A percentile compares a stretch with the other conserved stretches of the same genome.
Conservation (phyloP, 805 yeast genomes). For the Clavispora vitiphila region DNA sequence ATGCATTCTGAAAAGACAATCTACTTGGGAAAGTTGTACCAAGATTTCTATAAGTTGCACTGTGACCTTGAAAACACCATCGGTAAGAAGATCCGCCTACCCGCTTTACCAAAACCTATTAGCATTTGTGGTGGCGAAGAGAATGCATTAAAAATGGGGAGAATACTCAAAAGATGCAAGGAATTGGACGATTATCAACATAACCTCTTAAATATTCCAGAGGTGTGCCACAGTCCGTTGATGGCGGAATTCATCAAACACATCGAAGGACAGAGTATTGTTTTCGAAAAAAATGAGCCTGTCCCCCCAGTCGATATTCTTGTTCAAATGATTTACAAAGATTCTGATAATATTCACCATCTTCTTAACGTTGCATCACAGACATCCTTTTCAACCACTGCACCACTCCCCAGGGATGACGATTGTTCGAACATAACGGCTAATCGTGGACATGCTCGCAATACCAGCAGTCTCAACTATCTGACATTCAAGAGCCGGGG, state of each 20-base stretch:
- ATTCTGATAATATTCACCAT: not conserved
- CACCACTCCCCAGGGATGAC: constrained; percentile 8
- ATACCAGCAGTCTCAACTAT: not conserved
- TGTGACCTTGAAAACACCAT: not conserved
- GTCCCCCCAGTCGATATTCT: not conserved
- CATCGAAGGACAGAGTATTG: not conserved
- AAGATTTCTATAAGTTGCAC: constrained; percentile 35
- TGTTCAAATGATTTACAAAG: not conserved
- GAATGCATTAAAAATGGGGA: not conserved
- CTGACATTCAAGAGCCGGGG: not conserved
- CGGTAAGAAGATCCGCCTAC: constrained; percentile 13
- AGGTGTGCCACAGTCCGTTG: constrained; percentile 2
- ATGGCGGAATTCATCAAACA: constrained; percentile 7
- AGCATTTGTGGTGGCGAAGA: constrained; percentile 3
- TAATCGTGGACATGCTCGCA: no score
- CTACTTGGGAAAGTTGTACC: constrained; percentile 28
- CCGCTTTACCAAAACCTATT: constrained; percentile 29
- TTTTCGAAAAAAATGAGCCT: not conserved
- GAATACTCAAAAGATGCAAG: constrained; percentile 16
- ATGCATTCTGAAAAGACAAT: constrained; percentile 16
- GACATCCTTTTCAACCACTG: constrained; percentile 8
- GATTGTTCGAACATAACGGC: not conserved
- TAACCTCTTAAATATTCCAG: constrained; percentile 12
- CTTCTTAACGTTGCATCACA: not conserved
- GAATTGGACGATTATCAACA: constrained; percentile 24